Base-by-base conservation (phyloP, 768 basidiomycete species). In the Tylopilus intermedius region DNA sequence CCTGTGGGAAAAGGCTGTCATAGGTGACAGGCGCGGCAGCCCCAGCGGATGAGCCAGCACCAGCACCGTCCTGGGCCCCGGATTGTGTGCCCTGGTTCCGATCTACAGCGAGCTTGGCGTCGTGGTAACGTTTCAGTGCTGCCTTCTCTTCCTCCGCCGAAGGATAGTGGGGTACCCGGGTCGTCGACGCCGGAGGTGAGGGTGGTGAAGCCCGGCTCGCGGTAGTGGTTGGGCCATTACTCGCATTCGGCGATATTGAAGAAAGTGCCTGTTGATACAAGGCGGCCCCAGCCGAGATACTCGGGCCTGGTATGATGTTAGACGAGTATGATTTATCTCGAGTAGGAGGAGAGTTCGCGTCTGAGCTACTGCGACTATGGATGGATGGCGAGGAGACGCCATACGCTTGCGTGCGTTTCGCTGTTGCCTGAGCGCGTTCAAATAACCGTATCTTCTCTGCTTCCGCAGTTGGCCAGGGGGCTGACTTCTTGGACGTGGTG, bases 61-160 rank as follows among this genome's bases (percentile, higher is more conserved):
- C 51, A 21, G 39, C 45, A 43, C 8, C 51, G 3, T 18, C 38
- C n/a, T 51, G 8, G 27, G 60, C 48, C 14, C 55, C 62, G 24
- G 60, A 67, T 49, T 69, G 66, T 4, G 56, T 64, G 41, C 68
- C 66, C 52, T 87, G 84, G 4, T 74, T 79, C 18, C 80, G 76
- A 40, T 81, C 80, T 14, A 89, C 88, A 6, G 88, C 88, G 44
- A 73, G 72, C 63, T 81, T 87, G 0, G 88, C 88, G 47, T 87
- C 80, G 29, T 84, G 75, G 62, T 88, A 91, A 53, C 82, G 73
- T 57, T 65, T 74, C 50, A 90, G 62, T 22, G 83, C 83, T 3
- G 79, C 84, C 63, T 90, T 90, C 68, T 91, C 89, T 62, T 87
- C 78, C 55, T 82, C 84, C 0, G 88, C 88, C 18, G 81, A 79